phyloP scores from a whole-genome alignment of 176 grass and related monocot genomes.

The Eragrostis nindensis region DNA sequence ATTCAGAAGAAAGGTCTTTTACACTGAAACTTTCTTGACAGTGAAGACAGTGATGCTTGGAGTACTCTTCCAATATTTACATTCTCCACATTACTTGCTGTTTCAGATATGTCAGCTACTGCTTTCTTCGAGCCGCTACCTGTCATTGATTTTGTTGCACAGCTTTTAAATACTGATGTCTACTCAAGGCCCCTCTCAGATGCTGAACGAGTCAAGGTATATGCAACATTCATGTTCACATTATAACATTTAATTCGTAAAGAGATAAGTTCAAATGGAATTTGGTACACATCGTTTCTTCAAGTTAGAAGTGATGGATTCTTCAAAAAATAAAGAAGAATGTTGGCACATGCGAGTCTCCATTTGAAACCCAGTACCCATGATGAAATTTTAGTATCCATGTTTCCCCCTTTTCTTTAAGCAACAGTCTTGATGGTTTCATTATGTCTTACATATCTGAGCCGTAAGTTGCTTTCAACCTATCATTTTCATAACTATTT shows the following conservation, averaged over 20 bases:
- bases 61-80: neutral
- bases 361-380: neutral
- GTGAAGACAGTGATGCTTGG: neutral
- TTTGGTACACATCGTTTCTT: neutral
- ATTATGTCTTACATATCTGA: conserved; percentile 7
- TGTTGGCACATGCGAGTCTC: neutral
- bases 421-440: conserved; percentile 12
- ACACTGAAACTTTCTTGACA: conserved; percentile 2
- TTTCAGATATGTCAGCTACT: conserved; percentile 94
- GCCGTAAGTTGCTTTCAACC: neutral
- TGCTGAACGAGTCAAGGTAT: conserved; percentile 92
- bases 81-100: conserved; percentile 12
- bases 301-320: neutral
- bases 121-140: conserved; percentile 89
- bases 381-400: neutral
- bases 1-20: neutral
- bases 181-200: conserved; percentile 68
- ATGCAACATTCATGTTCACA: conserved; percentile 4
- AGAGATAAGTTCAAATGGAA: conserved; percentile 6
- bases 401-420: neutral
- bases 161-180: conserved; percentile 78
- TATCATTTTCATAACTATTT: conserved; percentile 11
- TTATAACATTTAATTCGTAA: neutral
- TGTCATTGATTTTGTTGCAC: conserved; percentile 73
- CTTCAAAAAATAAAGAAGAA: neutral